These are phyloP conservation scores for Taiozyma sp. DNA, from an alignment of 1,139 yeast genomes.

Conservation along the genomic window DNA sequence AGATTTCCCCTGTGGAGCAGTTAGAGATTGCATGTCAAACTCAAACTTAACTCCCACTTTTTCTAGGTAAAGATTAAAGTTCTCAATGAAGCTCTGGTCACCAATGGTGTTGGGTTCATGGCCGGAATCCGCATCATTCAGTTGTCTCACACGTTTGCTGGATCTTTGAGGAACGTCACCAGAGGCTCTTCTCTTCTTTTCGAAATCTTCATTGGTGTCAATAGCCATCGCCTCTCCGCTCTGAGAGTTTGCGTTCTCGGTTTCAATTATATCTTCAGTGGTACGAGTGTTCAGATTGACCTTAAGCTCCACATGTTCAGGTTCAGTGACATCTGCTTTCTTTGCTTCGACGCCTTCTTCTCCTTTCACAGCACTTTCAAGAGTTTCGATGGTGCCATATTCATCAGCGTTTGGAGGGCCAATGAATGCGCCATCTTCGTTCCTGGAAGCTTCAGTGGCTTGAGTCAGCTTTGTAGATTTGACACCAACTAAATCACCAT, in stretches of 20 bases:
- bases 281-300: not conserved
- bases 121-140: constrained; percentile 24
- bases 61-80: constrained; percentile 7
- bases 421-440: not conserved
- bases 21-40: not conserved
- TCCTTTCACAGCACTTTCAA: not conserved
- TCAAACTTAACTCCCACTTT: constrained; percentile 1
- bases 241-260: not conserved
- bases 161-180: constrained; percentile 27
- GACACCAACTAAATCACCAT: not conserved
- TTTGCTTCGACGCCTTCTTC: not conserved
- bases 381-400: not conserved
- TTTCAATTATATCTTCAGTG: not conserved
- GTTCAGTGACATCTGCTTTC: not conserved
- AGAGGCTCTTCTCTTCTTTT: constrained; percentile 3
- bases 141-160: constrained; percentile 34
- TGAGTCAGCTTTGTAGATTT: not conserved
- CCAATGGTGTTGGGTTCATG: constrained; percentile 7
- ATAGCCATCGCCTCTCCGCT: not conserved
- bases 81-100: constrained; percentile 4
- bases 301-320: no score
- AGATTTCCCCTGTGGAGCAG: not conserved
- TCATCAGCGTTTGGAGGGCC: not conserved
- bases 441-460: not conserved
- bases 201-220: not conserved